These are phyloP conservation scores for Pythium aquatile DNA, from an alignment of 352 stramenopile species.

Conservation along the genomic window DNA sequence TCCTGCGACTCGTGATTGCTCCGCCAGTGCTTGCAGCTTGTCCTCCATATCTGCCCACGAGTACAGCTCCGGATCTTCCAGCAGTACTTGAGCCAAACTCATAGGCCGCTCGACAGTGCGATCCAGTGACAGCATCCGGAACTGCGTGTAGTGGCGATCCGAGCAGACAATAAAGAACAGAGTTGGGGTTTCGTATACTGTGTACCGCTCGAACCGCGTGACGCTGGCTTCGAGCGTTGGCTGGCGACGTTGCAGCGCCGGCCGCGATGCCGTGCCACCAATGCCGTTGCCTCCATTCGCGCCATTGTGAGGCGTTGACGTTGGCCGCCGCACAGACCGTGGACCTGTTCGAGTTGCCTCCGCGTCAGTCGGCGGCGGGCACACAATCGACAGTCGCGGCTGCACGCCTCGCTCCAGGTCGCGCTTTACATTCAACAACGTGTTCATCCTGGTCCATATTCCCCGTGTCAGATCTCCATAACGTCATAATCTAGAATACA, in stretches of 20 bases:
- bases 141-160: slow-evolving; percentile 80
- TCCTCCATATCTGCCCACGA: slow-evolving; percentile 83
- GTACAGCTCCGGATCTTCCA: slow-evolving; percentile 65
- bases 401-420: slow-evolving; percentile 64
- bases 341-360: slow-evolving; percentile 23
- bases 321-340: slow-evolving; percentile 28
- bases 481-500: neutral
- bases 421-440: slow-evolving; percentile 72
- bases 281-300: slow-evolving; percentile 13
- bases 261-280: slow-evolving; percentile 21
- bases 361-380: slow-evolving; percentile 30
- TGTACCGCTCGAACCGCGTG: slow-evolving; percentile 78
- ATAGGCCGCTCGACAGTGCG: slow-evolving; percentile 61
- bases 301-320: slow-evolving; percentile 31
- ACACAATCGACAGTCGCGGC: slow-evolving; percentile 62
- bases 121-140: slow-evolving; percentile 72
- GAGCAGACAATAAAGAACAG: slow-evolving; percentile 82
- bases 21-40: slow-evolving; percentile 61
- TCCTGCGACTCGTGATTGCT: slow-evolving; percentile 39
- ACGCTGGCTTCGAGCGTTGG: slow-evolving; percentile 60
- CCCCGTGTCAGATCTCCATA: neutral
- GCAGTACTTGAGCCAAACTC: slow-evolving; percentile 56
- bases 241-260: slow-evolving; percentile 57
- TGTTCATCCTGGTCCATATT: slow-evolving; percentile 66
- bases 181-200: slow-evolving; percentile 76